Evolutionary conservation across 169 alveolate genomes (phyloP), one percentile per base, ranked within the genome.

Genomic region (Amoebophrya sp.): DNA sequence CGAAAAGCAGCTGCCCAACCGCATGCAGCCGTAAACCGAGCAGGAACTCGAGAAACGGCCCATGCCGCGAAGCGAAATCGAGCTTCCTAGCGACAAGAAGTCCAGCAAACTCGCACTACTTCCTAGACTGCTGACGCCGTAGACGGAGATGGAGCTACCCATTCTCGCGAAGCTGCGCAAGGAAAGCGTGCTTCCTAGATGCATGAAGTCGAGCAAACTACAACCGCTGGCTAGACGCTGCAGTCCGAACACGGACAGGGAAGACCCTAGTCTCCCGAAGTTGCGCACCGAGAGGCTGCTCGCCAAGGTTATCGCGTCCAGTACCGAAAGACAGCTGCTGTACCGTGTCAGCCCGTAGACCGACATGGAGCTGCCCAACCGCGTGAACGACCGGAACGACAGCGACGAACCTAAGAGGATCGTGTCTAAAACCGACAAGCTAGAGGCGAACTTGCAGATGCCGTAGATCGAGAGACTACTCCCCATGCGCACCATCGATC

Each of bases 81-180:
- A 89, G 41, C 41, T 26, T 2, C 90, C 90, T 26, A 89, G 18
- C n/a, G 29, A 24, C 54, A 89, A 89, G 40, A 34, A 89, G 90
- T 89, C 90, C 47, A 89, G 40, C 2, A 89, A 36, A 34, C 54
- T 36, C 2, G 53, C 36, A 12, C 54, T 24, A 14, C 54, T 36
- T 33, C 90, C 90, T 10, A 89, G n/a, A 6, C 34, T 0, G 24
- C 54, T 89, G 90, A 89, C 40, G 24, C 90, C 90, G 90, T 12
- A 89, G 41, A 89, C 40, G 41, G 53, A 34, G 54, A 34, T 36
- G 41, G 33, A 38, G 40, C 53, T 34, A 2, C 90, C 90, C 40
- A 89, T 41, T 2, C 90, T 0, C n/a, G 90, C 90, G 47, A 36
- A 89, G 90, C 41, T 26, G 2, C 90, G 40, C 53, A 89, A 47